Evolutionary conservation across 345 rosid genomes (phyloP).

Genomic region (Microthlaspi erraticum): DNA sequence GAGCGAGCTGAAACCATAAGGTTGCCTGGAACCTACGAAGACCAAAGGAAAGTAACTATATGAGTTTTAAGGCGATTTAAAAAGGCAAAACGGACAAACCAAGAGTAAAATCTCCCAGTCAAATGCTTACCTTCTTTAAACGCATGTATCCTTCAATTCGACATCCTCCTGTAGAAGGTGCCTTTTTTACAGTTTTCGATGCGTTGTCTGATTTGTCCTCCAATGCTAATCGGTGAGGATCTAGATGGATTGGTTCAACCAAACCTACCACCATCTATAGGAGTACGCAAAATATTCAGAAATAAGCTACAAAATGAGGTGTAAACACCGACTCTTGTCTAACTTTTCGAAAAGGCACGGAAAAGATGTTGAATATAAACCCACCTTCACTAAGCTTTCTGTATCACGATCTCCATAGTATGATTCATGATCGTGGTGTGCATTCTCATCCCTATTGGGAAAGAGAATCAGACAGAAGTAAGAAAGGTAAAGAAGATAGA

Average conservation of each 20-base stretch:
- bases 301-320: slow-evolving; percentile 9
- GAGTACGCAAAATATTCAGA: slow-evolving; percentile 28
- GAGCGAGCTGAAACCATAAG: slow-evolving; percentile 90
- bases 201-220: slow-evolving; percentile 58
- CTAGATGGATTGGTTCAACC: slow-evolving; percentile 68
- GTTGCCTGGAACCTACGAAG: slow-evolving; percentile 92
- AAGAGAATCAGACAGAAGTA: slow-evolving; percentile 15
- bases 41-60: slow-evolving; percentile 10
- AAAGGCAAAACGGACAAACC: slow-evolving; percentile 11
- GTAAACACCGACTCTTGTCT: slow-evolving; percentile 8
- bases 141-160: slow-evolving; percentile 96
- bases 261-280: slow-evolving; percentile 73
- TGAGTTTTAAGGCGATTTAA: neutral
- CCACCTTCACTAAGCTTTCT: slow-evolving; percentile 88
- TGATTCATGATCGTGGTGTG: slow-evolving; percentile 95
- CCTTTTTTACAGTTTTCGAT: slow-evolving; percentile 57
- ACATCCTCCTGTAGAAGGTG: slow-evolving; percentile 92
- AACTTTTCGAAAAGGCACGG: neutral
- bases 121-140: slow-evolving; percentile 76
- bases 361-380: slow-evolving; percentile 30
- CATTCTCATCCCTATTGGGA: slow-evolving; percentile 76
- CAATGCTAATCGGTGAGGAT: slow-evolving; percentile 58
- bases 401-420: slow-evolving; percentile 99
- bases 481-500: neutral
- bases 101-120: slow-evolving; percentile 8